A percentile compares a stretch with the other conserved stretches of the same genome.
These are phyloP conservation scores for Leccinum subtestaceum DNA, from an alignment of 768 basidiomycete genomes.

Conservation along the genomic window DNA sequence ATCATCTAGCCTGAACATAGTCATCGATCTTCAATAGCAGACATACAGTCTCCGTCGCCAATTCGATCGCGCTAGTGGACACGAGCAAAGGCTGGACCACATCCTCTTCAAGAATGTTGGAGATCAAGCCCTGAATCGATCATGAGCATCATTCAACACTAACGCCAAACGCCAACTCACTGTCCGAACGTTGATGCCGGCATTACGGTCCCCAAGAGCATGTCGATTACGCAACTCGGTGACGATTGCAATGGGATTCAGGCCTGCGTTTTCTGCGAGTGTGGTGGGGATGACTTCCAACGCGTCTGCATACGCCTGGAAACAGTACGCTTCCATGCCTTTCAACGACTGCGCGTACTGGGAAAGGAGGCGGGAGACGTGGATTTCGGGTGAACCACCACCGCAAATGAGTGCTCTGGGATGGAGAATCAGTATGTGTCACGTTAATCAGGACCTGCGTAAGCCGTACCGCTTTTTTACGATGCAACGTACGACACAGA, in stretches of 20 bases:
- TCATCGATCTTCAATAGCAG: slow-evolving; percentile 94
- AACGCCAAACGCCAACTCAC: slow-evolving; percentile 40
- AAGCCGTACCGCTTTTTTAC: slow-evolving; percentile 89
- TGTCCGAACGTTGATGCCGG: slow-evolving; percentile 98
- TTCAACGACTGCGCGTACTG: slow-evolving; percentile 91
- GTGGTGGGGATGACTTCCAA: slow-evolving; percentile 98
- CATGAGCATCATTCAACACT: slow-evolving; percentile 5
- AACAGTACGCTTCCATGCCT: slow-evolving; percentile 99
- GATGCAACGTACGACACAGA: slow-evolving; percentile 97
- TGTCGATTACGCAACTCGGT: slow-evolving; percentile 97
- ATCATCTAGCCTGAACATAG: slow-evolving; percentile 75
- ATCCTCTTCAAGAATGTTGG: slow-evolving; percentile 96
- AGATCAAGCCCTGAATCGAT: slow-evolving; percentile 76
- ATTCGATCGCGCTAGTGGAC: slow-evolving; percentile 91
- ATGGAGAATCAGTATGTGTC: neutral
- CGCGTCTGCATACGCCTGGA: slow-evolving; percentile 97
- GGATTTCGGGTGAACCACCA: slow-evolving; percentile 97
- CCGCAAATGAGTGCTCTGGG: slow-evolving; percentile 87
- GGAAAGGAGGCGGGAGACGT: slow-evolving; percentile 87
- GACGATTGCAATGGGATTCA: slow-evolving; percentile 97
- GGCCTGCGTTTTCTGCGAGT: slow-evolving; percentile 95
- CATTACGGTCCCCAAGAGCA: slow-evolving; percentile 89
- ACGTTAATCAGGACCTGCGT: neutral
- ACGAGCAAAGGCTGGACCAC: slow-evolving; percentile 96
- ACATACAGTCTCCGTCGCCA: slow-evolving; percentile 97